Evolutionary conservation across 164 flowering plant species (phyloP), one percentile per base, ranked within the genome.

Genomic region (Umbilicus rupestris): DNA sequence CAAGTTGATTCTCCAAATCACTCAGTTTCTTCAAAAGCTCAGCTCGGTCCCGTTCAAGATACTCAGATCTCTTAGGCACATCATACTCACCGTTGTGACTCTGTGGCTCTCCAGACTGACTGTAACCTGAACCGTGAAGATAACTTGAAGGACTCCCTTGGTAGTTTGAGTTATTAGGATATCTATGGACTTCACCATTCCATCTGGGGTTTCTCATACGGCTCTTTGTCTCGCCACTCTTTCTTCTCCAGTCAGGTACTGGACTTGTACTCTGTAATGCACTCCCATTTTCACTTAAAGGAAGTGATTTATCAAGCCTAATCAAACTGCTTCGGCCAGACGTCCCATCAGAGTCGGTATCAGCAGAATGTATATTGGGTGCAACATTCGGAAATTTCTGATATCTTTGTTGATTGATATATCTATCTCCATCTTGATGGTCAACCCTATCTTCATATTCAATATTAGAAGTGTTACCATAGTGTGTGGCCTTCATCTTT

Each of bases 11-110:
- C 75, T 81, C 84, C 63, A 91, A 74, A 75, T 89, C 95, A 64
- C 89, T 87, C 20, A 91, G 77, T 78, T 84, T 82, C 70, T 82
- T 82, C 42, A 87, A 68, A 47, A 94, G 85, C 74, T 85, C 92
- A 31, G 80, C 86, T 74, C 85, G 80, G 64, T 87, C 93, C 65
- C 77, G 79, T 59, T 86, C 88, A 29, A 84, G 78, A 68, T 68
- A 50, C 72, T 72, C 78, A 57, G 83, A 78, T 67, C 71, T 78
- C 44, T 26, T 55, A 15, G 60, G 33, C 60, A 12, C 60, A 12
- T 55, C 33, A 28, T 26, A 55, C 60, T 11, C 35, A 55, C 39
- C 2, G 29, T 20, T 0, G 28, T 20, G 45, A 20, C 29, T 37
- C 15, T 66, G 55, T 47, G 72, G 39, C 5, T 75, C 85, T 69